Base-by-base conservation (phyloP, 2,329 filamentous ascomycete species). In the Colletotrichum sp. region DNA sequence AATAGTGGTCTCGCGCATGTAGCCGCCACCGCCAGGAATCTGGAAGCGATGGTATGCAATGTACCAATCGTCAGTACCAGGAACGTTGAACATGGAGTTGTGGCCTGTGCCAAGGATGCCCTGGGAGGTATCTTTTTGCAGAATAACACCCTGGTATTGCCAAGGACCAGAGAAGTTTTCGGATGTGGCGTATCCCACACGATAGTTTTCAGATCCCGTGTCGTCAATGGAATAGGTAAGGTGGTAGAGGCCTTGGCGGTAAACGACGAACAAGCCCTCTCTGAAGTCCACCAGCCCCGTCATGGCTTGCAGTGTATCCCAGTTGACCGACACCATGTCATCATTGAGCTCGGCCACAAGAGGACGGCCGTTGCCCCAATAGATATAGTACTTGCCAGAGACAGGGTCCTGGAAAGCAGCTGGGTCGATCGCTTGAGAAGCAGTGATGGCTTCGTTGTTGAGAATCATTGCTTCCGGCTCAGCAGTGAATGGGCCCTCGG, bases 401-500 rank as follows among this genome's bases (percentile, higher is more conserved):
- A 81, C 88, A 0, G 91, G 91, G 74, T 94, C 92, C 2, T 90
- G 86, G 78, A 93, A 93, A 0, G 86, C 87, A 2, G 89, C 91
- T 0, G 92, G 91, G 71, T 94, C 92, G 74, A 94, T 94, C 39
- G 90, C 90, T 61, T 84, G 82, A 3, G 80, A 80, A 0, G 81
- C 80, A 2, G 81, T 83, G 4, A 84, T 75, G 5, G 82, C 79
- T 61, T 83, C 82, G 78, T 91, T 92, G 72, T 90, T 92, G 6
- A 89, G 88, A 36, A 89, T 85, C 81, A 94, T 92, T 5, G 88
- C 86, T 29, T 87, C 82, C 0, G 87, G 79, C 77, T 93, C 86
- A 0, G 92, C 88, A 4, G 81, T 86, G 80, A 92, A 94, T 0
- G 92, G 92, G 0, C 92, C 92, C 62, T 90, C 89, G 0, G 92